These are phyloP conservation scores for Takashimella tepidaria DNA, from an alignment of 1,284 basidiomycete genomes.

Conservation along the genomic window DNA sequence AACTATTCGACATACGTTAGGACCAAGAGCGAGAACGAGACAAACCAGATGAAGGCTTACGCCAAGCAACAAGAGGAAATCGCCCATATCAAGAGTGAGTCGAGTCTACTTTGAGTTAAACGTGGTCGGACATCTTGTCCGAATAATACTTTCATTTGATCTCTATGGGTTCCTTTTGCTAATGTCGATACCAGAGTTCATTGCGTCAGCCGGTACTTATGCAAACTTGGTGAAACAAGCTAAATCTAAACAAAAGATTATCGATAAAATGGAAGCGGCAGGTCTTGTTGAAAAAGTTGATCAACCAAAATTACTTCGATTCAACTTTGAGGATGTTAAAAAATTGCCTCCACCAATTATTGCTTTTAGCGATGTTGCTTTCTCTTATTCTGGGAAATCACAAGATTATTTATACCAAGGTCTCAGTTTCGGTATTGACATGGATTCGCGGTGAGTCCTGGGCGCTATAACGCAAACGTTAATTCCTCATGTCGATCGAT, in stretches of 20 bases:
- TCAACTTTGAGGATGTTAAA: slow-evolving; percentile 93
- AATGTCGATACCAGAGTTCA: slow-evolving; percentile 60
- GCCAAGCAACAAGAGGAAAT: slow-evolving; percentile 98
- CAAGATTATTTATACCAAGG: slow-evolving; percentile 83
- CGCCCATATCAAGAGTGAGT: slow-evolving; percentile 80
- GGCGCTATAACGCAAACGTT: no score
- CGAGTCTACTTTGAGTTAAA: no score
- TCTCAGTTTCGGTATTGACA: slow-evolving; percentile 88
- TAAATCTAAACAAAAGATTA: slow-evolving; percentile 99
- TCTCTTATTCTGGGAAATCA: slow-evolving; percentile 86
- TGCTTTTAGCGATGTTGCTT: slow-evolving; percentile 90
- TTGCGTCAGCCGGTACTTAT: slow-evolving; percentile 96
- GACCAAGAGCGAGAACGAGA: slow-evolving; percentile 94
- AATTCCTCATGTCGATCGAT: no score
- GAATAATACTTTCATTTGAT: not conserved
- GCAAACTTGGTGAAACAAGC: slow-evolving; percentile 98
- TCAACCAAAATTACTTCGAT: slow-evolving; percentile 64
- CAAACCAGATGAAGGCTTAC: slow-evolving; percentile 99
- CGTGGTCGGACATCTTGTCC: no score
- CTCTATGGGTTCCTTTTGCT: slow-evolving; percentile 3
- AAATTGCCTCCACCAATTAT: slow-evolving; percentile 96
- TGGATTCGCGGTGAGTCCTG: slow-evolving; percentile 44
- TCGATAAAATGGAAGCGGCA: slow-evolving; percentile 99
- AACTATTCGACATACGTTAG: slow-evolving; percentile 96
- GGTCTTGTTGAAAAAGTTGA: slow-evolving; percentile 90